phyloP scores from a whole-genome alignment of 345 rosid genomes.

The Populus deltoides region DNA sequence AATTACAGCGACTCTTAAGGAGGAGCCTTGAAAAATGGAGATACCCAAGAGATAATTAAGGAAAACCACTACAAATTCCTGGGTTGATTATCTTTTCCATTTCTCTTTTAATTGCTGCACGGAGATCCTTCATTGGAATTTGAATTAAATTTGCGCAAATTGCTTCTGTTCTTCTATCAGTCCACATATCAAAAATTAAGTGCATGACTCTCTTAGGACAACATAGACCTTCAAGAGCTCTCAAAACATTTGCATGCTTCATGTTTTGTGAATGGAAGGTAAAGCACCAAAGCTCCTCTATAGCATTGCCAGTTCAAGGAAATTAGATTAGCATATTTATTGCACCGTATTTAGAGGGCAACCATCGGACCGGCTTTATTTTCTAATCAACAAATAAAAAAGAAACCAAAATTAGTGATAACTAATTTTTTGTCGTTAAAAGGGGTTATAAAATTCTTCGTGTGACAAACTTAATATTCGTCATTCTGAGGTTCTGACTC shows the following conservation, averaged over 20 bases:
- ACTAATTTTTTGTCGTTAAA: background rate
- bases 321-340: background rate
- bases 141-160: background rate
- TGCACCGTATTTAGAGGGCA: background rate
- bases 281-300: background rate
- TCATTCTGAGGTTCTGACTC: background rate
- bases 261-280: background rate
- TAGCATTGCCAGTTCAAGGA: background rate
- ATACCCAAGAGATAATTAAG: background rate
- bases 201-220: background rate
- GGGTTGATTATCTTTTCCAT: background rate
- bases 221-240: background rate
- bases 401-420: background rate
- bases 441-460: no score
- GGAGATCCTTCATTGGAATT: background rate
- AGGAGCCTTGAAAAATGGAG: no score
- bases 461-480: background rate
- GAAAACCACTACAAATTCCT: background rate
- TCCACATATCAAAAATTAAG: background rate
- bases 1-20: no score
- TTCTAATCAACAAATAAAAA: background rate
- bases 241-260: background rate
- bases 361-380: background rate
- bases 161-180: background rate
- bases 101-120: background rate